Base-by-base conservation (phyloP, 2,329 filamentous ascomycete genomes). In the Rhinocladiella similis region DNA sequence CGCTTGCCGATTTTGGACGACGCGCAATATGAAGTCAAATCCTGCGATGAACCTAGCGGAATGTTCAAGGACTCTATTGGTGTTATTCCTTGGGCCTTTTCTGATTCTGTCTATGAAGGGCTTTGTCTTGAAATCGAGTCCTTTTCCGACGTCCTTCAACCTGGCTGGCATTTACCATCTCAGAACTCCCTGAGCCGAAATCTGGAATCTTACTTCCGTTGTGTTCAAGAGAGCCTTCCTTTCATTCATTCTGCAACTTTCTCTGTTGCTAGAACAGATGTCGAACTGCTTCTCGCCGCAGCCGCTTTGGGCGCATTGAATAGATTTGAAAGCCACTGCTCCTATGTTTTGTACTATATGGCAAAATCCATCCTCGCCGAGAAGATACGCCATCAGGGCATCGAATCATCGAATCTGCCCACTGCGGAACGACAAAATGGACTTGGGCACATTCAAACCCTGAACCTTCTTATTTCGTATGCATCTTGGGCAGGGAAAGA, bases 211-310 rank as follows among this genome's bases (percentile, higher is more conserved):
- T 90, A 89, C 64, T 81, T 89, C 51, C 83, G 80, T 56, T 86
- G 86, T 0, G 89, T 90, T 56, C 78, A 84, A 55, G 76, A 80
- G 22, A 80, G 83, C 57, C 75, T 84, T 39, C 82, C 81, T 0
- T 83, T 90, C 59, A 74, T 90, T 25, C 87, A 91, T 67, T 73
- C 89, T 4, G 83, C 87, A 0, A 89, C 86, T 0, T 76, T 90
- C 46, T 77, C 79, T 1, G 80, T 85, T 0, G 80, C 81, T 6
- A 81, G 84, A n/a, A 79, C 84, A n/a, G 83, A 85, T 0, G 81
- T 86, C 0, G 88, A 90, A 68, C 73, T 90, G 3, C 73, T 89
- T 4, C 72, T 91, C 25, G 86, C 86, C 0, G 81, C 90, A 14
- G 75, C 87, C 19, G 85, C 87, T 0, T 82, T 89, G 1, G 77